Evolutionary conservation across 768 basidiomycete species (phyloP), one percentile per base, ranked within the genome.

Genomic region (Lepiota venenata): DNA sequence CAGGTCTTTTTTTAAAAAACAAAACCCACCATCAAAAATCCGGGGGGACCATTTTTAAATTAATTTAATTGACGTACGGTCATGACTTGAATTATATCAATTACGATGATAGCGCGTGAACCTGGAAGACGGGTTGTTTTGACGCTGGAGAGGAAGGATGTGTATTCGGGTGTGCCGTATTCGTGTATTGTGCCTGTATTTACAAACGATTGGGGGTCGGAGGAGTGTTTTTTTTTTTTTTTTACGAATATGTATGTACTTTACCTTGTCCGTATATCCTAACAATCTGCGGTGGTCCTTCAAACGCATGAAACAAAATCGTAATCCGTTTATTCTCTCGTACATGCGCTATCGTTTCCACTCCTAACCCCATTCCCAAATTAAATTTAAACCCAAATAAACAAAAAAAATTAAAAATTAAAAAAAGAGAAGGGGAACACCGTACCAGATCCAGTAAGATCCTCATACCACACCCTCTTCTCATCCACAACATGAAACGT

Each of bases 371-470:
- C n/a, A n/a, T n/a, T n/a, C n/a, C n/a, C n/a, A n/a, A n/a, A n/a
- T n/a, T n/a, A n/a, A n/a, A n/a, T n/a, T n/a, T n/a, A n/a, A n/a
- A n/a, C n/a, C n/a, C n/a, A n/a, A n/a, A n/a, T n/a, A n/a, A n/a
- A n/a, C n/a, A n/a, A n/a, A n/a, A n/a, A n/a, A n/a, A n/a, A n/a
- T n/a, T n/a, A n/a, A n/a, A n/a, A n/a, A n/a, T n/a, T n/a, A n/a
- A n/a, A n/a, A n/a, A n/a, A n/a, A n/a, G n/a, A n/a, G n/a, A n/a
- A n/a, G n/a, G n/a, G n/a, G n/a, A n/a, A n/a, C n/a, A n/a, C n/a
- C n/a, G n/a, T 56, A 84, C 85, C 85, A 56, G 84, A 83, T 8
- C 87, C 87, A 16, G 81, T 83, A 42, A 87, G 72, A 63, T 89
- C 87, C 61, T 89, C 85, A 58, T 89, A 89, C 87, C 87, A 88